Evolutionary conservation across 2,329 filamentous ascomycete species (phyloP).

Genomic region (Penicillium fuscoglaucum): DNA sequence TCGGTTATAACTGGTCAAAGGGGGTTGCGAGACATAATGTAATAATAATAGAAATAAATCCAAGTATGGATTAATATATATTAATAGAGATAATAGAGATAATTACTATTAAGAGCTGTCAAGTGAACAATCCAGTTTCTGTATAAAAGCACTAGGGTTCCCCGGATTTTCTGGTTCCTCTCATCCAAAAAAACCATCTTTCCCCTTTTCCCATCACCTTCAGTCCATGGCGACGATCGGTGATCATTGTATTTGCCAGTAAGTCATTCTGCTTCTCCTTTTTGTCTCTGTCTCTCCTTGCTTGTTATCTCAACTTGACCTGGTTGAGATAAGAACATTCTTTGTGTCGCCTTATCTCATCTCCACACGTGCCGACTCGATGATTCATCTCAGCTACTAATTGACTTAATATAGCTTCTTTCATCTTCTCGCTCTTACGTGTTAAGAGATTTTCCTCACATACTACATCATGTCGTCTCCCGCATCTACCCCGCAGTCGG

Average conservation of each 20-base stretch:
- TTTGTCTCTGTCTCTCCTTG: conserved; percentile 8
- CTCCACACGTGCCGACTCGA: conserved; percentile 8
- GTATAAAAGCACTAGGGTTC: conserved; percentile 22
- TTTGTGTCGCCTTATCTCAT: conserved; percentile 13
- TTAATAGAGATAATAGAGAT: background rate
- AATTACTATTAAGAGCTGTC: background rate
- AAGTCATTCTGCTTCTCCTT: conserved; percentile 3
- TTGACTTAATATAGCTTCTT: conserved; percentile 15
- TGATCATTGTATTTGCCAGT: conserved; percentile 12
- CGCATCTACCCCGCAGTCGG: conserved; percentile 29
- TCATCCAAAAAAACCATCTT: background rate
- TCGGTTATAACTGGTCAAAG: conserved; percentile 23
- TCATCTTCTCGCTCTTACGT: conserved; percentile 14
- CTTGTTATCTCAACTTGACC: conserved; percentile 13
- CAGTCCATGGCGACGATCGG: conserved; percentile 28
- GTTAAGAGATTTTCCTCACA: conserved; percentile 19
- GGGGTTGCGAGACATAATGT: background rate
- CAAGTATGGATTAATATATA: background rate
- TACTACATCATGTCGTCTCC: conserved; percentile 34
- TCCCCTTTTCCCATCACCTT: conserved; percentile 4
- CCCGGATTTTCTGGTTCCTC: conserved; percentile 22
- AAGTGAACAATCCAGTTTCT: background rate
- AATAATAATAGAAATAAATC: conserved; percentile 2
- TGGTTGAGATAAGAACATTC: conserved; percentile 19
- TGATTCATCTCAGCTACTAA: conserved; percentile 10